phyloP scores from a whole-genome alignment of 2,329 filamentous ascomycete species.

The Chaetoscypha palmicola region DNA sequence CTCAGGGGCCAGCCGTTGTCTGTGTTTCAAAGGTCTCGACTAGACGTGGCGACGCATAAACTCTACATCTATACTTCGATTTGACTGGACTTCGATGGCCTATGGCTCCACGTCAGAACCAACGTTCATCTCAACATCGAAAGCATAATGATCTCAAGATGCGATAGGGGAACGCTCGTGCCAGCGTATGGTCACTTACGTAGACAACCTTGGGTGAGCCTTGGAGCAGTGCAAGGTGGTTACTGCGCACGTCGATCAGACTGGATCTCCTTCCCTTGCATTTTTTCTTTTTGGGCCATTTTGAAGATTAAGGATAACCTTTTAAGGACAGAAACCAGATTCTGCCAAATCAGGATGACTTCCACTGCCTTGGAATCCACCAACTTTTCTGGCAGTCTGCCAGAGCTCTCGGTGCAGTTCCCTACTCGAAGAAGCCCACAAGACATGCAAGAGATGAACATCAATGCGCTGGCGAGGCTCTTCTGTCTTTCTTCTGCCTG shows the following conservation, averaged over 20 bases:
- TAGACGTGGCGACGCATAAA: background rate
- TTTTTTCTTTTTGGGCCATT: background rate
- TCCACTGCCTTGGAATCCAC: background rate
- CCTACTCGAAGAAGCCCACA: too few relatives aligned
- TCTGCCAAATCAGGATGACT: background rate
- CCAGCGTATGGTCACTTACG: too few relatives aligned
- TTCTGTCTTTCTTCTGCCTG: too few relatives aligned
- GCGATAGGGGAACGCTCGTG: background rate
- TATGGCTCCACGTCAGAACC: background rate
- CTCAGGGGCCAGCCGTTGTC: background rate
- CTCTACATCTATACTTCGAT: background rate
- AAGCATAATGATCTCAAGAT: background rate
- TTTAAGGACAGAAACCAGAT: background rate
- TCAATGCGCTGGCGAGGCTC: too few relatives aligned
- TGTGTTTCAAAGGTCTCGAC: background rate
- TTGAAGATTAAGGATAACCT: slow-evolving; percentile 6
- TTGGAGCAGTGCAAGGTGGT: too few relatives aligned
- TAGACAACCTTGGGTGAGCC: too few relatives aligned
- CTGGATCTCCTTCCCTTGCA: slow-evolving; percentile 1
- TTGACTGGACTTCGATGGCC: background rate
- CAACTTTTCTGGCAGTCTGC: background rate
- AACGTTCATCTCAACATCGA: slow-evolving; percentile 4
- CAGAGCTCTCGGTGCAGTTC: background rate
- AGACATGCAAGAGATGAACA: too few relatives aligned
- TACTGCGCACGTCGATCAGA: slow-evolving; percentile 9